Evolutionary conservation across 2,329 filamentous ascomycete species (phyloP).

Genomic region (Exophiala dermatitidis): DNA sequence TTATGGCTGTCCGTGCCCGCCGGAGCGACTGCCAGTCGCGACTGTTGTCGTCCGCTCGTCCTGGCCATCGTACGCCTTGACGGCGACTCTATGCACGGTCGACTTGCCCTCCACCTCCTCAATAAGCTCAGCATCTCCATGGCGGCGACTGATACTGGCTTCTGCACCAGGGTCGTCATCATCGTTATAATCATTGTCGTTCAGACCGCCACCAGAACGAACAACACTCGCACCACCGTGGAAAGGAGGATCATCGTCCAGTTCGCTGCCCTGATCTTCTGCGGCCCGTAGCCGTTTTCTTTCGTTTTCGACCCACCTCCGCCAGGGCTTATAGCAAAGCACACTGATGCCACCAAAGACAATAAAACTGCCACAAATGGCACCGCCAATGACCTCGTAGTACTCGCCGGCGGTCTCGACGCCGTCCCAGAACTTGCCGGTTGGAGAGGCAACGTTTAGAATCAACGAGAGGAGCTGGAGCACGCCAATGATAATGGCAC

Average conservation of each 20-base stretch:
- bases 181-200: neutral
- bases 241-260: neutral
- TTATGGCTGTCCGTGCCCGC: neutral
- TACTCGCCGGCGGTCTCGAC: slow-evolving; percentile 68
- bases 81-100: neutral
- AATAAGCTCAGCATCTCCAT: slow-evolving; percentile 7
- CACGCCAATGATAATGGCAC: slow-evolving; percentile 76
- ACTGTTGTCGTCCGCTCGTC: neutral
- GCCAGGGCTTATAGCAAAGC: slow-evolving; percentile 72
- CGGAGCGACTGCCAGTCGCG: neutral
- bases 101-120: slow-evolving; percentile 1
- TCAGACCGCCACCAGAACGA: neutral
- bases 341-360: slow-evolving; percentile 68
- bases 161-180: neutral
- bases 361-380: slow-evolving; percentile 78
- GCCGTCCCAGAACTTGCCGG: slow-evolving; percentile 81
- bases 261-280: neutral
- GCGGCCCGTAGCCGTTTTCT: slow-evolving; percentile 14
- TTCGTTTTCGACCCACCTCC: slow-evolving; percentile 48
- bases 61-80: slow-evolving; percentile 2
- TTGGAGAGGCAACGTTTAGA: slow-evolving; percentile 56
- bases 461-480: slow-evolving; percentile 76
- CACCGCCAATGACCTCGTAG: slow-evolving; percentile 78
- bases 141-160: neutral
- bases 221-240: neutral